phyloP scores from a whole-genome alignment of 2,329 filamentous ascomycete species.

The Trichocomaceae sp. region DNA sequence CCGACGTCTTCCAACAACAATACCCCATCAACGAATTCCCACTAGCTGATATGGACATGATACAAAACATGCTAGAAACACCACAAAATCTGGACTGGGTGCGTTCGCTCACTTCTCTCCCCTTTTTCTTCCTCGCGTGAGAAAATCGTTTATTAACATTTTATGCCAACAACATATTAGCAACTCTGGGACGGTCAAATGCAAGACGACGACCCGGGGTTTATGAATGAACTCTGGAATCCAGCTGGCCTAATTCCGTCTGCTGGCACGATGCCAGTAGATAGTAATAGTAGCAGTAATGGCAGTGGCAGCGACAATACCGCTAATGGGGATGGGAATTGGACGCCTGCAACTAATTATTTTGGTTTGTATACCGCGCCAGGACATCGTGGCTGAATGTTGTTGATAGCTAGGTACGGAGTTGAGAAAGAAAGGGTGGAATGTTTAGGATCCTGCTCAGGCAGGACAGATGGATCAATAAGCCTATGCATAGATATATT shows the following conservation, averaged over 20 bases:
- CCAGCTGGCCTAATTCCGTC: neutral
- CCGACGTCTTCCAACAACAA: neutral
- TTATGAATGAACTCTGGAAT: conserved; percentile 8
- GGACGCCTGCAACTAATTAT: neutral
- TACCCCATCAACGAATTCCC: conserved; percentile 9
- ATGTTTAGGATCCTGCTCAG: neutral
- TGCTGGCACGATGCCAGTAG: neutral
- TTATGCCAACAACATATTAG: conserved; percentile 11
- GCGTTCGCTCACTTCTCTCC: conserved; percentile 13
- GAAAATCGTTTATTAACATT: no score
- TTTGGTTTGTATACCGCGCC: neutral
- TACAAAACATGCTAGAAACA: conserved; percentile 29
- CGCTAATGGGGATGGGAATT: no score
- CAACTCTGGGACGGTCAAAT: conserved; percentile 22
- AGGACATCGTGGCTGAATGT: conserved; percentile 1
- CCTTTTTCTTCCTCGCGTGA: no score
- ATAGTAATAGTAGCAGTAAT: neutral
- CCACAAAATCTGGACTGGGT: conserved; percentile 31
- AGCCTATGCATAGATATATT: neutral
- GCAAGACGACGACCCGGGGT: conserved; percentile 10
- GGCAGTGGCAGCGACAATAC: neutral
- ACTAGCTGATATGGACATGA: conserved; percentile 20
- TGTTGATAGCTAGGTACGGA: no score
- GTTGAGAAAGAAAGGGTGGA: neutral
- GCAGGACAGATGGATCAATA: neutral